These are phyloP conservation scores for Arthrobotrys conoides DNA, from an alignment of 2,329 filamentous ascomycete species.

Conservation along the genomic window DNA sequence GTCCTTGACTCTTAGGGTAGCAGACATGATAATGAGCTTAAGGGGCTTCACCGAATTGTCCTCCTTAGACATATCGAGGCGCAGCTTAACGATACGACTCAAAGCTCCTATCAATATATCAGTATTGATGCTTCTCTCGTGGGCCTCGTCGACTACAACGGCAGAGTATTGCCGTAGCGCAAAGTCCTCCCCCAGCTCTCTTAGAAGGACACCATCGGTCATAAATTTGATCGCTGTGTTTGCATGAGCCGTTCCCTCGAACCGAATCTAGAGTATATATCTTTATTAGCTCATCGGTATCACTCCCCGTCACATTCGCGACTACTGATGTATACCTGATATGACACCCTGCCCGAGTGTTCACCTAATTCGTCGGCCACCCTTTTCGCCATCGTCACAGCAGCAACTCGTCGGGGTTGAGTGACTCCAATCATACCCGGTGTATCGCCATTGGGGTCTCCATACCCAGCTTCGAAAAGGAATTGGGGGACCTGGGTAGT, in stretches of 20 bases:
- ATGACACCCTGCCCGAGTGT: constrained; percentile 82
- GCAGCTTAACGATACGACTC: constrained; percentile 88
- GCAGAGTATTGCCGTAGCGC: constrained; percentile 89
- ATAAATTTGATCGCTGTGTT: constrained; percentile 97
- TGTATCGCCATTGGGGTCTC: constrained; percentile 80
- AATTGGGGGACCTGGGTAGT: constrained; percentile 98
- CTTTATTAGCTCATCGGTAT: constrained; percentile 14
- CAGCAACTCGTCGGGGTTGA: constrained; percentile 92
- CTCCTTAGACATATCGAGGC: constrained; percentile 80
- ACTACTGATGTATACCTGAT: constrained; percentile 69
- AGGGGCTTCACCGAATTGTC: constrained; percentile 78
- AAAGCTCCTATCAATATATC: constrained; percentile 98
- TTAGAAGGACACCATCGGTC: constrained; percentile 95
- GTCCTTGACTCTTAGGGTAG: constrained; percentile 90
- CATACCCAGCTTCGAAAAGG: constrained; percentile 92
- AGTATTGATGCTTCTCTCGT: constrained; percentile 97
- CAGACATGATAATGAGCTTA: constrained; percentile 98
- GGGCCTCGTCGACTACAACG: constrained; percentile 95
- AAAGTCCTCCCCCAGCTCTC: constrained; percentile 92
- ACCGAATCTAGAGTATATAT: constrained; percentile 78
- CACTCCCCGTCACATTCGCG: not conserved
- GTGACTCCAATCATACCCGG: constrained; percentile 95
- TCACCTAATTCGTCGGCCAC: constrained; percentile 87
- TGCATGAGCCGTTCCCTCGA: constrained; percentile 84
- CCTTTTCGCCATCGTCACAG: constrained; percentile 95